Conservation (phyloP, 2,329 filamentous ascomycete genomes). For the Fusarium burgessii region DNA sequence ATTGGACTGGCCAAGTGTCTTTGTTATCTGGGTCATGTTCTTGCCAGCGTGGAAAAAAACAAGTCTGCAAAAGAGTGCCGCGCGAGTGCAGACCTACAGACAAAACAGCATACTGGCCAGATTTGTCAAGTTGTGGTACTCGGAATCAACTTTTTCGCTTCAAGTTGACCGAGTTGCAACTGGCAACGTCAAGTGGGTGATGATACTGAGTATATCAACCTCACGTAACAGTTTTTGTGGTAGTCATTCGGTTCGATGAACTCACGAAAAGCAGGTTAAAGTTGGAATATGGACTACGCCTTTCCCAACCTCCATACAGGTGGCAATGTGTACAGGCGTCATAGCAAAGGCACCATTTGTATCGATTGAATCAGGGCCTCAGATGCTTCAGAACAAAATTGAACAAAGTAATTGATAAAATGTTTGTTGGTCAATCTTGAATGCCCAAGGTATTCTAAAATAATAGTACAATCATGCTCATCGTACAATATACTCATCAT, state of each 20-base stretch:
- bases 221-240: not conserved
- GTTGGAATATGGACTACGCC: too few species aligned
- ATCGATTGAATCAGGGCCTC: too few species aligned
- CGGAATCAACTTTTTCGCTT: not conserved
- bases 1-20: too few species aligned
- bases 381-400: slow-evolving; percentile 26
- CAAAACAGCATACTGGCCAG: too few species aligned
- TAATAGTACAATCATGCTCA: slow-evolving; percentile 46
- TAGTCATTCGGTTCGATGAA: not conserved
- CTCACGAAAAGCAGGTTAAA: not conserved
- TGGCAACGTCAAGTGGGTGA: not conserved
- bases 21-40: too few species aligned
- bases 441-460: slow-evolving; percentile 44
- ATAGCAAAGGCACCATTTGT: too few species aligned
- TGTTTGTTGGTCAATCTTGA: slow-evolving; percentile 40
- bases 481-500: slow-evolving; percentile 48
- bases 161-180: not conserved
- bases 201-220: not conserved
- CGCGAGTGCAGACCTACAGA: not conserved
- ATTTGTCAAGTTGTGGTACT: too few species aligned
- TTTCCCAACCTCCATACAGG: too few species aligned
- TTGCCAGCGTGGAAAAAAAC: too few species aligned
- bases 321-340: too few species aligned
- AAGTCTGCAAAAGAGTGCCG: too few species aligned
- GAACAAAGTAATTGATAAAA: slow-evolving; percentile 41